Percentiles rank a stretch among this genome's conserved stretches.
phyloP scores from a whole-genome alignment of 768 basidiomycete genomes.

The Psilocybe tampanensis region DNA sequence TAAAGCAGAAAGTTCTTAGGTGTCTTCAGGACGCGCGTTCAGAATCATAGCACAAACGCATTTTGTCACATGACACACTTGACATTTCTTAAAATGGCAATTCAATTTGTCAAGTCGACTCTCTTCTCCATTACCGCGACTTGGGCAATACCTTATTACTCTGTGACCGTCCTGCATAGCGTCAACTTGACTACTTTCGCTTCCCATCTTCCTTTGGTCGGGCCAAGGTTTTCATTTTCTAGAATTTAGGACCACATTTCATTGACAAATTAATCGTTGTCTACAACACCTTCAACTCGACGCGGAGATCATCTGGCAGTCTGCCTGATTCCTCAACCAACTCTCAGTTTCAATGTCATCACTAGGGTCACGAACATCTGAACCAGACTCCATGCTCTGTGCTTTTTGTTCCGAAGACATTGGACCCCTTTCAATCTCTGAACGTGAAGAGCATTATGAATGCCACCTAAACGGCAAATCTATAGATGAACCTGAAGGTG shows the following conservation, averaged over 20 bases:
- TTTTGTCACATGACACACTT: conserved; percentile 25
- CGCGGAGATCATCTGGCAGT: no score
- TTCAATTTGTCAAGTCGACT: no score
- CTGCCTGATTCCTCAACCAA: no score
- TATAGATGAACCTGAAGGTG: conserved; percentile 10
- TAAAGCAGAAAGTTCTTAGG: conserved; percentile 20
- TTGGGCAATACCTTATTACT: no score
- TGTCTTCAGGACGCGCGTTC: conserved; percentile 53
- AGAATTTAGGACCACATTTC: no score
- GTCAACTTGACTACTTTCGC: no score
- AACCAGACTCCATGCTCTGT: conserved; percentile 35
- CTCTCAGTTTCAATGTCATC: background rate
- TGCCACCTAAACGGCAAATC: conserved; percentile 39
- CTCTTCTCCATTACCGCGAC: background rate
- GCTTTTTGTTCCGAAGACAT: conserved; percentile 53
- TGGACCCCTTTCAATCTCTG: conserved; percentile 29
- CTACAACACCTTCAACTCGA: background rate
- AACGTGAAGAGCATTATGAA: conserved; percentile 60
- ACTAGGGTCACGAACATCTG: background rate
- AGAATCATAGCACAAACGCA: conserved; percentile 31
- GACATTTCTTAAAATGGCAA: background rate
- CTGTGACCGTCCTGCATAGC: no score
- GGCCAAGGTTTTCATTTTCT: background rate
- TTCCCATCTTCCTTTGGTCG: background rate
- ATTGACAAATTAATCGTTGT: no score